These are phyloP conservation scores for Thalassia testudinum DNA, from an alignment of 116 monocot species.

Conservation along the genomic window DNA sequence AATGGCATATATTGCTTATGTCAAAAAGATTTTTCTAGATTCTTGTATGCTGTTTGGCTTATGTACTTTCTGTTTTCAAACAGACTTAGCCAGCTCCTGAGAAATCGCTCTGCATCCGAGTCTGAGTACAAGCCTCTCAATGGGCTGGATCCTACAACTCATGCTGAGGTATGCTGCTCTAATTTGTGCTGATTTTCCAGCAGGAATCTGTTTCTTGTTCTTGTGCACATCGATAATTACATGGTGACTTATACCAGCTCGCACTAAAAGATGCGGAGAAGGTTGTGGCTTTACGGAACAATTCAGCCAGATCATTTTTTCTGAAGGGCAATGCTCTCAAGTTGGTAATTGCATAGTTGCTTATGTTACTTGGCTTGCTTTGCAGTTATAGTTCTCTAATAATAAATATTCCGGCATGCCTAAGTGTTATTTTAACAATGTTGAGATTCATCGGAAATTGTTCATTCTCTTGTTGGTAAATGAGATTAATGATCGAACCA, in stretches of 20 bases:
- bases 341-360: conserved; percentile 44
- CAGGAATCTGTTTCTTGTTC: neutral
- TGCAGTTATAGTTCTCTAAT: too few species aligned
- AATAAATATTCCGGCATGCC: too few species aligned
- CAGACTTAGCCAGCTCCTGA: conserved; percentile 63
- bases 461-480: too few species aligned
- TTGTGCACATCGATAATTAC: neutral
- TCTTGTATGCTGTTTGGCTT: too few species aligned
- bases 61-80: too few species aligned
- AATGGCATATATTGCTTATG: too few species aligned
- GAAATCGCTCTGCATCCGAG: conserved; percentile 54
- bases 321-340: conserved; percentile 76
- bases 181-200: neutral
- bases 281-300: conserved; percentile 20
- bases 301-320: conserved; percentile 59
- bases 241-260: conserved; percentile 32
- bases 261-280: conserved; percentile 92
- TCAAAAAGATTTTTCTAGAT: too few species aligned
- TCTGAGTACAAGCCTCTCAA: conserved; percentile 69
- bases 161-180: conserved; percentile 57
- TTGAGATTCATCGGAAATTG: too few species aligned
- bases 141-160: conserved; percentile 84
- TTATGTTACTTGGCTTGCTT: too few species aligned
- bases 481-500: too few species aligned
- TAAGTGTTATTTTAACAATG: too few species aligned